Evolutionary conservation across 2,329 filamentous ascomycete genomes (phyloP).

Genomic region (Fusarium pseudonygamai): DNA sequence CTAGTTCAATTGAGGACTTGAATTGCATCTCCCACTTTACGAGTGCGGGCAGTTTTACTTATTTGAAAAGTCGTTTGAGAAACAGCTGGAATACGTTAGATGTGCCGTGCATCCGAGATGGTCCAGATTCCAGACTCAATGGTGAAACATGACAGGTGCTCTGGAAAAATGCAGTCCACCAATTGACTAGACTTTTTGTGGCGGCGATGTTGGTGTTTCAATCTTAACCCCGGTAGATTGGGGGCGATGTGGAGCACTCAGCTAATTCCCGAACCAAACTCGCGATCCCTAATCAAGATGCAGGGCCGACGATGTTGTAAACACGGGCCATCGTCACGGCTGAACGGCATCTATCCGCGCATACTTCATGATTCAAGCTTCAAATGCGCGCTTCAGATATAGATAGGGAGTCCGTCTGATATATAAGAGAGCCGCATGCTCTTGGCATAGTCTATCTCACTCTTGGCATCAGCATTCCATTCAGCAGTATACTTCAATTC

Average conservation of each 20-base stretch:
- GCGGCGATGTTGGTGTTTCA: conserved; percentile 1
- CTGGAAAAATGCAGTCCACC: conserved; percentile 28
- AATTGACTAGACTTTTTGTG: background rate
- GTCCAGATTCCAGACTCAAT: background rate
- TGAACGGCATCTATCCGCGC: conserved; percentile 10
- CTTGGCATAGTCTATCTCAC: background rate
- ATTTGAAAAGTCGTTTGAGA: background rate
- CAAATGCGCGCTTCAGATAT: background rate
- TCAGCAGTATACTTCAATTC: background rate
- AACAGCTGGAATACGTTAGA: background rate
- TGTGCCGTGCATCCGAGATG: conserved; percentile 21
- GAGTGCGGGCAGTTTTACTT: background rate
- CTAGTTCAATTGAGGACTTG: background rate
- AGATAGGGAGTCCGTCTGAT: background rate
- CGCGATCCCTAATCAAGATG: conserved; percentile 11
- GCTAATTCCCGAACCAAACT: background rate
- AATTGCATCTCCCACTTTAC: background rate
- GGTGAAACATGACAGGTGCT: conserved; percentile 21
- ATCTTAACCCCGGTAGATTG: conserved; percentile 10
- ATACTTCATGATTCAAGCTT: background rate
- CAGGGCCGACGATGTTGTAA: background rate
- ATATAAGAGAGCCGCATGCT: background rate
- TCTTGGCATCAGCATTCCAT: background rate
- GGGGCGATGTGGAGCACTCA: conserved; percentile 1
- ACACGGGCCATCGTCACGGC: conserved; percentile 9